phyloP scores from a whole-genome alignment of 805 yeast genomes.

The Saturnispora zaruensis region DNA sequence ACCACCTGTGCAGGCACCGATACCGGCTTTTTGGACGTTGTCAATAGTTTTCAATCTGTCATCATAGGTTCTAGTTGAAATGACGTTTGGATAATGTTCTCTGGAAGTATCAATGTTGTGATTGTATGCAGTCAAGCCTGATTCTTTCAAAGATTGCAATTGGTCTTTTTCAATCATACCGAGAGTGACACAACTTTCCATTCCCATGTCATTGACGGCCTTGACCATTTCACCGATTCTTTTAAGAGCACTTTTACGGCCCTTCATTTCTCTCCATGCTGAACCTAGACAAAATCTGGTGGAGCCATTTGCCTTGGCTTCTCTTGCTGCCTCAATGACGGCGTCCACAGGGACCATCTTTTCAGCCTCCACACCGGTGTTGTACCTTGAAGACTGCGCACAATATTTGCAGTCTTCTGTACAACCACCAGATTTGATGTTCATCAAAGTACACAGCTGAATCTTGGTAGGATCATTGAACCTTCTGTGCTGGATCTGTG shows the following conservation, averaged over 20 bases:
- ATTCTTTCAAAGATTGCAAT: constrained; percentile 47
- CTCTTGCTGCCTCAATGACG: constrained; percentile 55
- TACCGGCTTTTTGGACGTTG: constrained; percentile 50
- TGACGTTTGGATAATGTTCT: constrained; percentile 66
- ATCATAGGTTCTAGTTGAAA: constrained; percentile 61
- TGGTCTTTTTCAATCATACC: constrained; percentile 72
- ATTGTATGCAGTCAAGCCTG: constrained; percentile 75
- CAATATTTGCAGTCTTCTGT: constrained; percentile 78
- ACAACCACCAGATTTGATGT: constrained; percentile 75
- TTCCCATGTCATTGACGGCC: constrained; percentile 45
- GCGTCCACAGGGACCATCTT: constrained; percentile 51
- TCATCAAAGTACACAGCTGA: constrained; percentile 67
- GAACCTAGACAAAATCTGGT: constrained; percentile 82
- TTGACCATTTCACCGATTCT: constrained; percentile 58
- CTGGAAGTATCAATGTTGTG: constrained; percentile 76
- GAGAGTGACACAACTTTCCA: constrained; percentile 75
- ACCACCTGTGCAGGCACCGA: constrained; percentile 72
- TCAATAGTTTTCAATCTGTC: constrained; percentile 61
- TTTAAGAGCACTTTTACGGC: constrained; percentile 59
- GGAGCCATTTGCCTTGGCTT: constrained; percentile 61
- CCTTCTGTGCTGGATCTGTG: constrained; percentile 59
- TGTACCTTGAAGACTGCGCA: constrained; percentile 62
- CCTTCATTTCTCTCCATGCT: constrained; percentile 82
- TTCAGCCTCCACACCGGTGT: constrained; percentile 66
- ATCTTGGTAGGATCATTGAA: constrained; percentile 62